Evolutionary conservation across 1,284 basidiomycete species (phyloP), one percentile per base, ranked within the genome.

Genomic region (Fistulina hepatica): DNA sequence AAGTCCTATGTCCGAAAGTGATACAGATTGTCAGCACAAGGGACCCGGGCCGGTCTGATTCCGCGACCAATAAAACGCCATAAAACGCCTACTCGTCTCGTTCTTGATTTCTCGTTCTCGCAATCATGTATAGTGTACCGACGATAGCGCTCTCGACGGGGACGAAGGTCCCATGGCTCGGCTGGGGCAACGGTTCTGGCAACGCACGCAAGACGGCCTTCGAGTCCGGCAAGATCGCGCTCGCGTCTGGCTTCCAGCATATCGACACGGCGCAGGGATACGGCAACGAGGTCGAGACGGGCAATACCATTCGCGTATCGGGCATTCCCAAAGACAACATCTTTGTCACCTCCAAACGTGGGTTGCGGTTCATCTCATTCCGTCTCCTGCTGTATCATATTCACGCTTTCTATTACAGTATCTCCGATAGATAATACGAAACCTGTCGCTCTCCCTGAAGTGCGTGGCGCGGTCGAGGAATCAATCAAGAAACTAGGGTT

Each of bases 241-340:
- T 67, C 21, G 49, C 54, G 13, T 44, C 49, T 15, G 64, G 65
- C 0, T 59, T 67, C 42, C 52, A 52, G 13, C 65, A 69, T 45
- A 55, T 69, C 35, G 65, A 68, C 39, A 62, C 60, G 6, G 65
- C 64, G 1, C 64, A 67, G 47, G 33, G 55, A 21, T 67, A 65
- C 40, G 39, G 48, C 15, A 65, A 60, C 39, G 64, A 66, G 42
- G 52, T 50, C 25, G 46, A 54, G 22, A 53, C 59, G 0, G 59
- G 60, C 24, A 52, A 55, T 20, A 52, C 56, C 2, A 51, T 66
- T 35, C 43, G 42, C 15, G 39, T 39, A 16, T 48, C 49, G 6
- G 48, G 46, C 2, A n/a, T 56, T 8, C 34, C 35, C 1, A 54
- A 56, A 13, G 53, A 57, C 9, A 47, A 56, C 16, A 42, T 68